These are phyloP conservation scores for Brassica napus DNA, from an alignment of 345 rosid species.

Conservation along the genomic window DNA sequence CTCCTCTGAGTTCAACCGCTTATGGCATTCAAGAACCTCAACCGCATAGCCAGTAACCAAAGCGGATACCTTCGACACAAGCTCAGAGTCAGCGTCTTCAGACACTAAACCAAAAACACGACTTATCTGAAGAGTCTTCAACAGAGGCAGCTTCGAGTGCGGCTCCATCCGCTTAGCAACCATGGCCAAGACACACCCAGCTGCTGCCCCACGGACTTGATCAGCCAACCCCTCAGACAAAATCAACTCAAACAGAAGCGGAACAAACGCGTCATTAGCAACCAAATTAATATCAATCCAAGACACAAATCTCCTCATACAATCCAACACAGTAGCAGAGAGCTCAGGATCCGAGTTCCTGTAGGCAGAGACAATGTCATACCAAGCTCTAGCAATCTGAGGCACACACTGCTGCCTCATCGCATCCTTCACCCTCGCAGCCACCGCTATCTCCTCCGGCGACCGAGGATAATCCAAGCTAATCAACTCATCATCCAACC, in stretches of 20 bases:
- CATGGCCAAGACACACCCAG: constrained; percentile 78
- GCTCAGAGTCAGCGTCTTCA: constrained; percentile 63
- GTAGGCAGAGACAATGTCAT: constrained; percentile 65
- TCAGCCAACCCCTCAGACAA: constrained; percentile 62
- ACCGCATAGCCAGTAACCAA: constrained; percentile 81
- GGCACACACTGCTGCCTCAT: constrained; percentile 94
- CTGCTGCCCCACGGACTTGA: constrained; percentile 82
- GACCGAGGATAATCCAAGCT: constrained; percentile 85
- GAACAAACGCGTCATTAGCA: constrained; percentile 71
- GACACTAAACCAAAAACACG: constrained; percentile 67
- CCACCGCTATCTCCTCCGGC: constrained; percentile 62
- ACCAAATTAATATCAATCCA: constrained; percentile 94
- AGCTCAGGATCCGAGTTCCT: constrained; percentile 71
- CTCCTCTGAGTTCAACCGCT: constrained; percentile 62
- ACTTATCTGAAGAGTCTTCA: constrained; percentile 67
- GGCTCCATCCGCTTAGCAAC: constrained; percentile 91
- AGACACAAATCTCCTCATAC: constrained; percentile 80
- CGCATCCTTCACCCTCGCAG: constrained; percentile 84
- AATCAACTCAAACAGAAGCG: constrained; percentile 74
- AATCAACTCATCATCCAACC: constrained; percentile 84
- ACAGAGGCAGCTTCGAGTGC: constrained; percentile 62
- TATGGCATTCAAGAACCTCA: constrained; percentile 85
- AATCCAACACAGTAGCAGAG: constrained; percentile 65
- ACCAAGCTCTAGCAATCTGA: constrained; percentile 88
- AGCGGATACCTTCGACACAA: constrained; percentile 60